Conservation (phyloP, 2,329 filamentous ascomycete species). For the Dothideomycetidae sp. region DNA sequence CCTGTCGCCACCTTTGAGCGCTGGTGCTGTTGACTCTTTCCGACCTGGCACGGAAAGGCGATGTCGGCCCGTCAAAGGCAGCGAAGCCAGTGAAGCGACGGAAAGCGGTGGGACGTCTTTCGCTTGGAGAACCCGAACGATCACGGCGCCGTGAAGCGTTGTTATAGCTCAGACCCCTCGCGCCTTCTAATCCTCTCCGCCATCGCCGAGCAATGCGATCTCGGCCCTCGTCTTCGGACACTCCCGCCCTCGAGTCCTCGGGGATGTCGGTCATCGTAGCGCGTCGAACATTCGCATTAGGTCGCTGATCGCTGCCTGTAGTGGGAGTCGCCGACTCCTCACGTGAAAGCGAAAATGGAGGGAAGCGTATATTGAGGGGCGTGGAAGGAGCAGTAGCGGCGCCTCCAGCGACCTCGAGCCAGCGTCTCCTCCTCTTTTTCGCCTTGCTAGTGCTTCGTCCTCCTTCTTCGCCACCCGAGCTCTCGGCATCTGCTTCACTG, state of each 20-base stretch:
- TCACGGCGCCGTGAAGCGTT: conserved; percentile 5
- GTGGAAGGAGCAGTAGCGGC: conserved; percentile 55
- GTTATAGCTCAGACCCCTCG: conserved; percentile 33
- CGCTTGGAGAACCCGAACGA: conserved; percentile 21
- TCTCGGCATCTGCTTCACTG: conserved; percentile 65
- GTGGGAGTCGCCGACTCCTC: conserved; percentile 33
- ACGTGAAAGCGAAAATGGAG: conserved; percentile 32
- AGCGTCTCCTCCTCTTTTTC: conserved; percentile 51
- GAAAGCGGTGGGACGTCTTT: conserved; percentile 30
- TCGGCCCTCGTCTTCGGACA: conserved; percentile 38
- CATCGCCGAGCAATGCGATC: conserved; percentile 34
- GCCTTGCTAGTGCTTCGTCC: conserved; percentile 34
- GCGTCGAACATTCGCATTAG: conserved; percentile 22
- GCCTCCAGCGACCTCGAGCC: conserved; percentile 41
- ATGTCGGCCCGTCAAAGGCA: conserved; percentile 21
- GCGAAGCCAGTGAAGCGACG: conserved; percentile 32
- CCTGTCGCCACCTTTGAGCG: conserved; percentile 78
- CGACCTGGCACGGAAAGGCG: conserved; percentile 29
- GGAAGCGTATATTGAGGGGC: conserved; percentile 38
- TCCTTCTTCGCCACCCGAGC: conserved; percentile 55
- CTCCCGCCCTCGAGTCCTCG: conserved; percentile 30
- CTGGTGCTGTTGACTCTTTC: conserved; percentile 34
- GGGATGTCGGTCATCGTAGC: conserved; percentile 36
- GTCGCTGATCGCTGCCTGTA: conserved; percentile 43
- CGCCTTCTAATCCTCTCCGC: conserved; percentile 33